Evolutionary conservation across 2,329 filamentous ascomycete species (phyloP), one percentile per base, ranked within the genome.

Genomic region (Trichoderma afroharzianum): DNA sequence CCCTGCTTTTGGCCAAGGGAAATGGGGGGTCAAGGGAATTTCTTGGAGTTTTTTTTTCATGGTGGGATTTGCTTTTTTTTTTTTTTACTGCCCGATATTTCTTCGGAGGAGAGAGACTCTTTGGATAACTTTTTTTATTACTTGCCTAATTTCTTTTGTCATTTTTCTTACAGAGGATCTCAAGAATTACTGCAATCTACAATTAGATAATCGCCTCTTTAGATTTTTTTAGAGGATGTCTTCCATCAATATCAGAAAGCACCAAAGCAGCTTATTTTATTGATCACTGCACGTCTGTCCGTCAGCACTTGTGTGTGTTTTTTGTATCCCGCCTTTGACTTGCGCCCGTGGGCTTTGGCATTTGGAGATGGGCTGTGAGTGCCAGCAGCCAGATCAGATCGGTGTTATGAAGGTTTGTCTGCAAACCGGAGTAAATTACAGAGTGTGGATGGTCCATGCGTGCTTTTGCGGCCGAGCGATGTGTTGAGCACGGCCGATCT

Each of bases 21-120:
- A 39, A 21, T 32, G 50, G 36, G 55, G 33, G 55, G 33, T 57
- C 53, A 47, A 30, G 36, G 64, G 64, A 68, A 68, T 59, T 18
- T 39, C n/a, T 57, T 67, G 66, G 66, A 69, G 66, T 68, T 68
- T 68, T 32, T n/a, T n/a, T 43, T 43, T 43, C 39, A 43, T 57
- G 50, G 15, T 43, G 55, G 36, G 57, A 26, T 33, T 36, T 66
- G n/a, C 5, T 11, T 63, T 43, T 33, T 36, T 66, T 12, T 3
- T 11, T 63, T 43, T 26, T 55, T n/a, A 62, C 28, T 69, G 55
- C 66, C 28, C 39, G 57, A 28, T 39, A 33, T 21, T 69, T 59
- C 39, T 43, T 59, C 5, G 36, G 36, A 36, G 50, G 36, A 11
- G 26, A 36, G 26, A 36, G 36, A 50, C 36, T 50, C 43, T 50